Percentiles rank a stretch among this genome's conserved stretches.
Conservation (phyloP, 371 early-diverging fungal species). For the Circinella umbellata region DNA sequence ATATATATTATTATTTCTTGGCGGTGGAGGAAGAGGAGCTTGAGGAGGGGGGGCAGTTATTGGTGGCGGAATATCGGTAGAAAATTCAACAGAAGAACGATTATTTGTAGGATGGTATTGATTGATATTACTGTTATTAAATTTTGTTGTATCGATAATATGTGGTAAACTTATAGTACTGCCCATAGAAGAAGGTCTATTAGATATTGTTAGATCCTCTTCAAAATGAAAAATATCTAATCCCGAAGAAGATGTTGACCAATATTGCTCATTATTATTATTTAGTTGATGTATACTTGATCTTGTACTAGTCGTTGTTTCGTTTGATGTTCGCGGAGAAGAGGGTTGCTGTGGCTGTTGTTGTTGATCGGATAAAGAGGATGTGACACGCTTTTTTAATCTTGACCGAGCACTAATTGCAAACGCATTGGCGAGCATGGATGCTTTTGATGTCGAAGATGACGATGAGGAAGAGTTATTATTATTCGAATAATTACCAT, state of each 20-base stretch:
- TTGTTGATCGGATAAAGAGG: not conserved
- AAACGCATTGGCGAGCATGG: constrained; percentile 14
- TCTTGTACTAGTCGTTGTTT: not conserved
- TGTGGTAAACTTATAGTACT: not conserved
- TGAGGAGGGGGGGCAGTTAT: constrained; percentile 14
- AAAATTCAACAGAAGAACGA: not conserved
- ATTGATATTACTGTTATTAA: too few relatives aligned
- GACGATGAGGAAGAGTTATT: not conserved
- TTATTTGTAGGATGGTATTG: too few relatives aligned
- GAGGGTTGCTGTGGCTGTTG: constrained; percentile 3
- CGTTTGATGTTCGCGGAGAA: constrained; percentile 2
- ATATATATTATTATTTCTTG: not conserved
- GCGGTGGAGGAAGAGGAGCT: constrained; percentile 19
- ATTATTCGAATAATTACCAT: not conserved
- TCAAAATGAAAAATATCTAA: constrained; percentile 17
- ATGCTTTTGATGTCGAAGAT: not conserved
- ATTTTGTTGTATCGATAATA: too few relatives aligned
- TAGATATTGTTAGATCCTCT: not conserved
- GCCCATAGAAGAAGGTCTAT: not conserved
- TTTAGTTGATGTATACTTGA: too few relatives aligned
- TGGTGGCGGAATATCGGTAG: constrained; percentile 7
- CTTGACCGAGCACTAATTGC: constrained; percentile 1
- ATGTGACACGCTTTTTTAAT: constrained; percentile 3
- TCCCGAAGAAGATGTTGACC: not conserved
- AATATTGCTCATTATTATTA: too few relatives aligned